phyloP scores from a whole-genome alignment of 2,329 filamentous ascomycete genomes.

The Calonectria fujianensis region DNA sequence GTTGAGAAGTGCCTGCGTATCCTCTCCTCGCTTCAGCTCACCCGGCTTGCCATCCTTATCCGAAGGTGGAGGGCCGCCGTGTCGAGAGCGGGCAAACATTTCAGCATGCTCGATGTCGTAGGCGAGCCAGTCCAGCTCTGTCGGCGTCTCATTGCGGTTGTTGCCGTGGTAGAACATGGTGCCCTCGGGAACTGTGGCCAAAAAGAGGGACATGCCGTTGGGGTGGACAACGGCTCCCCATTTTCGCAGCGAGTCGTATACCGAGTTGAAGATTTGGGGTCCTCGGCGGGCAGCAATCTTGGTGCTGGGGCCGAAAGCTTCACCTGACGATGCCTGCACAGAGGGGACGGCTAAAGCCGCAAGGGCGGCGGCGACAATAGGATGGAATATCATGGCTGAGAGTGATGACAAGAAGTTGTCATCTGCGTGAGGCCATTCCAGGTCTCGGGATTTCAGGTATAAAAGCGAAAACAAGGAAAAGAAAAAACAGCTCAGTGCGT shows the following conservation, averaged over 20 bases:
- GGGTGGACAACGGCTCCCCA: slow-evolving; percentile 78
- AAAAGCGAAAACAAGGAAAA: not conserved
- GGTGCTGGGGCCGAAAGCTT: slow-evolving; percentile 26
- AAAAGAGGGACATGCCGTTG: slow-evolving; percentile 78
- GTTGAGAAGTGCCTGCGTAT: not conserved
- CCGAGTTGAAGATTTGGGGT: slow-evolving; percentile 76
- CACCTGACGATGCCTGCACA: not conserved
- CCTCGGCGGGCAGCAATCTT: slow-evolving; percentile 36
- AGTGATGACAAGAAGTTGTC: not conserved
- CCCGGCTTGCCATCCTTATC: not conserved
- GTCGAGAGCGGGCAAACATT: slow-evolving; percentile 66
- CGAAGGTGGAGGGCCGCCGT: slow-evolving; percentile 9
- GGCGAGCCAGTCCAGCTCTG: slow-evolving; percentile 75
- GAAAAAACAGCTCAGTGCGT: not conserved
- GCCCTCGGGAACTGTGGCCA: slow-evolving; percentile 72
- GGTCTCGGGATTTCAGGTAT: not conserved
- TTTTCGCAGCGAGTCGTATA: slow-evolving; percentile 77
- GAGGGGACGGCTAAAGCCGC: slow-evolving; percentile 24
- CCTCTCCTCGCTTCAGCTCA: slow-evolving; percentile 9
- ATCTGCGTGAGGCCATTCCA: not conserved
- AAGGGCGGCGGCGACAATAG: slow-evolving; percentile 3
- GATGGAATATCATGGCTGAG: not conserved
- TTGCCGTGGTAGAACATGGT: slow-evolving; percentile 76
- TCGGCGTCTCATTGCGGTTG: slow-evolving; percentile 62
- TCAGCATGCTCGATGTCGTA: slow-evolving; percentile 79